These are phyloP conservation scores for Flaveria bidentis DNA, from an alignment of 129 eudicot genomes.

Conservation along the genomic window DNA sequence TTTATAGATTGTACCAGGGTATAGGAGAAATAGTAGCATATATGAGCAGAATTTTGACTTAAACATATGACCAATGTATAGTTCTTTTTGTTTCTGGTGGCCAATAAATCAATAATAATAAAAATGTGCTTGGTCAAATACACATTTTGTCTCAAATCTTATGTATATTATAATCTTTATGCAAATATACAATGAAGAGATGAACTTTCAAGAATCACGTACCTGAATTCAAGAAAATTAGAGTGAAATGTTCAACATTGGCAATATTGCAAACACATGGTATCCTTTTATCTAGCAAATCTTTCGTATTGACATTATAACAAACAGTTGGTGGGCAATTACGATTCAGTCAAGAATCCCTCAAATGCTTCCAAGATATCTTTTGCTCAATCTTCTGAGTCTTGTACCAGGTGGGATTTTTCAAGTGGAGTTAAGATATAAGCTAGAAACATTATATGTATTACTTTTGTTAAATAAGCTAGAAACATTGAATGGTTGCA, in stretches of 20 bases:
- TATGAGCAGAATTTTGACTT: slow-evolving; percentile 26
- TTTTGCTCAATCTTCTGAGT: background rate
- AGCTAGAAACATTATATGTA: background rate
- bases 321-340: slow-evolving; percentile 33
- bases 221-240: too few species aligned
- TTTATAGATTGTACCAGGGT: slow-evolving; percentile 24
- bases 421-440: background rate
- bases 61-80: slow-evolving; percentile 19
- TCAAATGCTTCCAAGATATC: background rate
- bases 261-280: background rate
- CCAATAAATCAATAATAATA: background rate
- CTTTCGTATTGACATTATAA: slow-evolving; percentile 8
- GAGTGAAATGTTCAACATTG: too few species aligned
- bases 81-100: slow-evolving; percentile 11
- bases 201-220: too few species aligned
- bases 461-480: too few species aligned
- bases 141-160: background rate
- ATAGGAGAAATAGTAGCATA: slow-evolving; percentile 18
- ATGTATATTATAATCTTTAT: background rate
- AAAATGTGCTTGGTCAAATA: background rate
- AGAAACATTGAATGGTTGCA: too few species aligned
- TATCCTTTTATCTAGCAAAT: background rate
- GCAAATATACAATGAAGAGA: background rate
- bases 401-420: background rate
- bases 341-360: slow-evolving; percentile 1